phyloP scores from a whole-genome alignment of 257 asterid genomes.

The Forsythia suspensa region DNA sequence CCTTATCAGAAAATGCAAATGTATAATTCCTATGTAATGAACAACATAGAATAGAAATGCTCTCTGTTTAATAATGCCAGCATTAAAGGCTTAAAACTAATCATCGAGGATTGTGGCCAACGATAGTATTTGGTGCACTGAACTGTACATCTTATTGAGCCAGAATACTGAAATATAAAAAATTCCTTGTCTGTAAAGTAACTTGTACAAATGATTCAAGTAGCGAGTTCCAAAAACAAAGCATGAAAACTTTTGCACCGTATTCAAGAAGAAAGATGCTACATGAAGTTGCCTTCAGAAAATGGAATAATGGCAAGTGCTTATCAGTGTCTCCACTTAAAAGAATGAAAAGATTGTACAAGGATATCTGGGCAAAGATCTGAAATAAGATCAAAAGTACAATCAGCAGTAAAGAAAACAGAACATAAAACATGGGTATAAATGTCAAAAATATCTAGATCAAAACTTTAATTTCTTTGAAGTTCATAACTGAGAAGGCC shows the following conservation, averaged over 20 bases:
- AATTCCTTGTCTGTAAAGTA: background rate
- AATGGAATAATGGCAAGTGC: background rate
- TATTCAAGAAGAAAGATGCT: background rate
- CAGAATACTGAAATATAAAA: background rate
- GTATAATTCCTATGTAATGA: background rate
- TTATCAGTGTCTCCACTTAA: background rate
- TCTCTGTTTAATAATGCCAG: constrained; percentile 6
- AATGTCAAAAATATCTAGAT: constrained; percentile 12
- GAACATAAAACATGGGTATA: background rate
- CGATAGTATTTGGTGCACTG: background rate
- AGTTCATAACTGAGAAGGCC: background rate
- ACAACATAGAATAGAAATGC: constrained; percentile 1
- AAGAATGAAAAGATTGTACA: background rate
- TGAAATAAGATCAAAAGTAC: background rate
- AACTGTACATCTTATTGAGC: background rate
- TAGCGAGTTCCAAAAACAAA: background rate
- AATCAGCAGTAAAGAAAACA: background rate
- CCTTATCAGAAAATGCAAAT: constrained; percentile 18
- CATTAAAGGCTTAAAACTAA: background rate
- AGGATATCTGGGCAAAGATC: background rate
- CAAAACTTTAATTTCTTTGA: background rate
- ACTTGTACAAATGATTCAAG: background rate
- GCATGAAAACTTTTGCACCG: background rate
- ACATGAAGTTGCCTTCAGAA: background rate
- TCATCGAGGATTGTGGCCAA: background rate